phyloP scores from a whole-genome alignment of 2,329 filamentous ascomycete species.

The Aspergillus tubingensis region DNA sequence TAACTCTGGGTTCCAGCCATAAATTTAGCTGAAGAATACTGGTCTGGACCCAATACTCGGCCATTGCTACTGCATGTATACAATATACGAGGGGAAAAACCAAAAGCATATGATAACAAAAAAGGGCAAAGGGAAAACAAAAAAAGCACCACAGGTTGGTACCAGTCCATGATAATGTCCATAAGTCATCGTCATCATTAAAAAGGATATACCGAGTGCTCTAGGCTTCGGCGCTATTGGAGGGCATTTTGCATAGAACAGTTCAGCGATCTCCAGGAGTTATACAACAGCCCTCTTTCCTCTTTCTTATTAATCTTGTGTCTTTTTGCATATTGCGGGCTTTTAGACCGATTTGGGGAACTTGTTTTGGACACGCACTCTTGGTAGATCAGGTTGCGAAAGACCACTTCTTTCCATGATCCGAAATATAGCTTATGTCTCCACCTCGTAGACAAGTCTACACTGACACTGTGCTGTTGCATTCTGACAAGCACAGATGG shows the following conservation, averaged over 20 bases:
- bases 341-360: slow-evolving; percentile 13
- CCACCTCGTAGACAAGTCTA: too few species aligned
- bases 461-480: too few species aligned
- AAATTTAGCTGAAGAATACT: neutral
- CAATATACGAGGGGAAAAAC: neutral
- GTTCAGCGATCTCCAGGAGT: slow-evolving; percentile 19
- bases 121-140: neutral
- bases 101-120: neutral
- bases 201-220: slow-evolving; percentile 17
- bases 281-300: slow-evolving; percentile 12
- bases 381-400: neutral
- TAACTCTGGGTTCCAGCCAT: slow-evolving; percentile 23
- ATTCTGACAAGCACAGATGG: too few species aligned
- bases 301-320: slow-evolving; percentile 1
- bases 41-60: neutral
- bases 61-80: neutral
- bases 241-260: slow-evolving; percentile 26
- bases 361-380: neutral
- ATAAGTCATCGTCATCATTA: slow-evolving; percentile 12
- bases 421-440: neutral
- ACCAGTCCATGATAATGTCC: slow-evolving; percentile 15
- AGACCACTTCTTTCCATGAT: neutral
- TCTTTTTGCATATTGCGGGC: slow-evolving; percentile 15
- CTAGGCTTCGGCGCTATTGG: slow-evolving; percentile 13
- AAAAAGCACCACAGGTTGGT: slow-evolving; percentile 15